A percentile compares a stretch with the other conserved stretches of the same genome.
phyloP scores from a whole-genome alignment of 2,329 filamentous ascomycete genomes.

The Paecilomyces sp. region DNA sequence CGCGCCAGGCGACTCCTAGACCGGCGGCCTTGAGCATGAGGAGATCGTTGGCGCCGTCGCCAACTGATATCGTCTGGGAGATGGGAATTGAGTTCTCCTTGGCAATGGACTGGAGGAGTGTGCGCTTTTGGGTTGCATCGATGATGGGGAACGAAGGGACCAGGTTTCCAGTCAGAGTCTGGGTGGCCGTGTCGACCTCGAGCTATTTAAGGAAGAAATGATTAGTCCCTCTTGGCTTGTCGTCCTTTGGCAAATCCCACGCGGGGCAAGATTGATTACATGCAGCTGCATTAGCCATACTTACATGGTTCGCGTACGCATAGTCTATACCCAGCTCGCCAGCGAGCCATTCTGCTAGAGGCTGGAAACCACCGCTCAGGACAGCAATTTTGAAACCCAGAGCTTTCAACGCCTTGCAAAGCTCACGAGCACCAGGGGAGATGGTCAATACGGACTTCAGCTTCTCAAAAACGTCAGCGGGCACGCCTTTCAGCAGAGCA shows the following conservation, averaged over 20 bases:
- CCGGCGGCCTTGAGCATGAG: constrained; percentile 58
- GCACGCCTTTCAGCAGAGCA: constrained; percentile 70
- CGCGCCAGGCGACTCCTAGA: constrained; percentile 56
- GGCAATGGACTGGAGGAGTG: constrained; percentile 49
- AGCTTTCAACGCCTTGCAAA: constrained; percentile 66
- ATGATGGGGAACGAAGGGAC: constrained; percentile 50
- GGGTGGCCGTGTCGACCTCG: constrained; percentile 38
- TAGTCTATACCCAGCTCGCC: constrained; percentile 75
- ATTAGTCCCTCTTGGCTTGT: background rate
- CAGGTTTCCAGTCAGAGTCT: constrained; percentile 51
- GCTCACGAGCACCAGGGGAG: constrained; percentile 69
- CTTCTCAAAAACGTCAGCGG: constrained; percentile 69
- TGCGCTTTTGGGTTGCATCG: constrained; percentile 51
- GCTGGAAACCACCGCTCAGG: constrained; percentile 84
- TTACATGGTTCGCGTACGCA: constrained; percentile 76
- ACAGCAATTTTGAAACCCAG: constrained; percentile 85
- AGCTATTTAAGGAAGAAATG: constrained; percentile 25
- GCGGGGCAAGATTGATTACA: background rate
- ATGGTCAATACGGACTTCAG: constrained; percentile 70
- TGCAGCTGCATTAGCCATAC: constrained; percentile 6
- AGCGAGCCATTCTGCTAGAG: constrained; percentile 81
- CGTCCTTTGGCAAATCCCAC: background rate
- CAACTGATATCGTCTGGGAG: constrained; percentile 51
- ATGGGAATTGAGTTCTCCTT: constrained; percentile 47
- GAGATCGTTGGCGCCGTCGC: constrained; percentile 60